phyloP scores from a whole-genome alignment of 345 rosid species.

The Bruguiera gymnorhiza region DNA sequence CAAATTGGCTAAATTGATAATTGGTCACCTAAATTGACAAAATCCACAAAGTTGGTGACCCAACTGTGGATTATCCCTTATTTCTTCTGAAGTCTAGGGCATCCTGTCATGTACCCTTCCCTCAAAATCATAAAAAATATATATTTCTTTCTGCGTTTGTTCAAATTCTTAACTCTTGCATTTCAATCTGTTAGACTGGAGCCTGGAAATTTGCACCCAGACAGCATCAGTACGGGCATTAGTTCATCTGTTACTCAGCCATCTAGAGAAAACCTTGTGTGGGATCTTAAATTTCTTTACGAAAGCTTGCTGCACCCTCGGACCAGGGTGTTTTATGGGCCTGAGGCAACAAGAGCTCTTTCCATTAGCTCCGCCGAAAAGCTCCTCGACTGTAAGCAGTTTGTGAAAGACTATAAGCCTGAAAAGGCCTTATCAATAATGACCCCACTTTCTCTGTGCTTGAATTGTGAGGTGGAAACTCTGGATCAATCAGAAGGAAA shows the following conservation, averaged over 20 bases:
- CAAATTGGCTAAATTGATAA: no score
- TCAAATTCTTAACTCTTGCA: background rate
- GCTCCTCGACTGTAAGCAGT: conserved; percentile 77
- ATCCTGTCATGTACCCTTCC: no score
- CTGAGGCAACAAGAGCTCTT: conserved; percentile 25
- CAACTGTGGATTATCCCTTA: no score
- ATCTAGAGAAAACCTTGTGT: conserved; percentile 43
- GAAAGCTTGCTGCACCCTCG: conserved; percentile 43
- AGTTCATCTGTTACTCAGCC: conserved; percentile 32
- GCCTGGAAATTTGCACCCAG: conserved; percentile 31
- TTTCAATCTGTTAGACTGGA: conserved; percentile 43
- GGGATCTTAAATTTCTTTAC: conserved; percentile 47
- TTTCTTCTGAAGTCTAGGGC: no score
- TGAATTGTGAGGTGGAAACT: conserved; percentile 47
- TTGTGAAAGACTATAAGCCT: conserved; percentile 47
- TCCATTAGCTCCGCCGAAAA: conserved; percentile 41
- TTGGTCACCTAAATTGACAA: no score
- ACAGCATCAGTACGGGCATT: background rate
- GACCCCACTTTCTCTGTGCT: conserved; percentile 20
- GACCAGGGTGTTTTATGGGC: conserved; percentile 30
- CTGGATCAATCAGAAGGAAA: conserved; percentile 33
- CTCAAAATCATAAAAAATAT: background rate
- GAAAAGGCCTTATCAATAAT: conserved; percentile 15
- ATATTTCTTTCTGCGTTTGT: background rate
- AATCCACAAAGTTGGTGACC: no score